A percentile compares a stretch with the other conserved stretches of the same genome.
Evolutionary conservation across 371 early-diverging fungal species (phyloP).

Genomic region (Coemansia sp.): DNA sequence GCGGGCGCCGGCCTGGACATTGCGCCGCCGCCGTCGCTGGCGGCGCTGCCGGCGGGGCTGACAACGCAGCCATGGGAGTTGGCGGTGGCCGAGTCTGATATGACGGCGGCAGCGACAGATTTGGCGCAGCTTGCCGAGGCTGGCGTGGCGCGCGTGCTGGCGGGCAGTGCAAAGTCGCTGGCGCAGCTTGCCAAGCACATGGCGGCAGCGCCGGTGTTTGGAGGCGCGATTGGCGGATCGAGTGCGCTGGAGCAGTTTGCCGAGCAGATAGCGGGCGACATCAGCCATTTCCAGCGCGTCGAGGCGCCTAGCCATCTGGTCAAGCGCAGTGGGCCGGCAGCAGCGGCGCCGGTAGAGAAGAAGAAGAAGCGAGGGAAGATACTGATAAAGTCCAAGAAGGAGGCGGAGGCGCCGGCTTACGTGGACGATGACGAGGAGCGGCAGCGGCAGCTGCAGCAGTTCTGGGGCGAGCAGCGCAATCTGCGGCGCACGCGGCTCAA

Average conservation of each 20-base stretch:
- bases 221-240: neutral
- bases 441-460: constrained; percentile 33
- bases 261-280: constrained; percentile 28
- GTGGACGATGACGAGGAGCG: constrained; percentile 46
- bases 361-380: constrained; percentile 14
- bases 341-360: constrained; percentile 12
- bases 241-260: constrained; percentile 28
- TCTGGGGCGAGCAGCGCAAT: constrained; percentile 72
- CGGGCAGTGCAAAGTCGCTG: constrained; percentile 13
- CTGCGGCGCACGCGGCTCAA: constrained; percentile 85
- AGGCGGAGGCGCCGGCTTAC: constrained; percentile 12
- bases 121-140: constrained; percentile 7
- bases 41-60: neutral
- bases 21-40: neutral
- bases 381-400: constrained; percentile 10
- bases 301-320: constrained; percentile 41
- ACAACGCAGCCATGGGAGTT: neutral
- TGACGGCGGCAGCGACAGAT: neutral
- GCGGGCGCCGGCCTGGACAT: constrained; percentile 24
- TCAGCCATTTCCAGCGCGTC: constrained; percentile 45
- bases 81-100: constrained; percentile 3
- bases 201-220: constrained; percentile 12
- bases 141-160: constrained; percentile 21
- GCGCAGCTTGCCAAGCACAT: constrained; percentile 25
- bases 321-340: constrained; percentile 1